phyloP scores from a whole-genome alignment of 202 grass and related monocot genomes.

The Musa balbisiana region DNA sequence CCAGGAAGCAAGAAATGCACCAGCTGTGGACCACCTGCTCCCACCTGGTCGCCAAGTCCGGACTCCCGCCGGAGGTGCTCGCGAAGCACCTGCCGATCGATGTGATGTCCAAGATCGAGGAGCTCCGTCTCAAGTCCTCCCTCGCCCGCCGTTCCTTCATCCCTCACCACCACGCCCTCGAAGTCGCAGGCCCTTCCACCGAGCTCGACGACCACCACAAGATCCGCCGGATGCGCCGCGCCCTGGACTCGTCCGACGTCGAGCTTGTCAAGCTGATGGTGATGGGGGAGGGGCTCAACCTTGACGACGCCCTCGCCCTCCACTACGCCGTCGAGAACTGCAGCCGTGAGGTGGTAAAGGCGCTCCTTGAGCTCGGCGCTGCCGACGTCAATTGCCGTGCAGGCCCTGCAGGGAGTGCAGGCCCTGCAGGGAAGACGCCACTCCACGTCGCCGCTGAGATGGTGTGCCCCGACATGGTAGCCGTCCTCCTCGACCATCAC shows the following conservation, averaged over 20 bases:
- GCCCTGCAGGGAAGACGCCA: constrained; percentile 77
- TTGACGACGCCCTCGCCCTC: constrained; percentile 84
- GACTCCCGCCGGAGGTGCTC: constrained; percentile 79
- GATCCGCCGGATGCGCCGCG: constrained; percentile 92
- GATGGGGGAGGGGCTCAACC: constrained; percentile 93
- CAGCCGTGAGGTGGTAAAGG: constrained; percentile 91
- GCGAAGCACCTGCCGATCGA: constrained; percentile 96
- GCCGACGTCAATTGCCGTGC: constrained; percentile 85
- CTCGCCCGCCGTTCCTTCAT: constrained; percentile 3
- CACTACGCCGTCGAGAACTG: constrained; percentile 96
- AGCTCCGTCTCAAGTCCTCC: constrained; percentile 68
- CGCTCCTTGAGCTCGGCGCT: constrained; percentile 78
- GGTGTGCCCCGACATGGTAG: constrained; percentile 95
- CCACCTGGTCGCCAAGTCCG: constrained; percentile 79
- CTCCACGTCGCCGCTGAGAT: constrained; percentile 91
- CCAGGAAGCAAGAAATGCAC: constrained; percentile 84
- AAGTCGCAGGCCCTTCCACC: constrained; percentile 22
- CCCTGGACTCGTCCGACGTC: constrained; percentile 79
- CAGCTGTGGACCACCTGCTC: constrained; percentile 85
- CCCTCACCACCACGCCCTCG: constrained; percentile 21
- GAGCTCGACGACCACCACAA: constrained; percentile 75
- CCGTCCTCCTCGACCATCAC: constrained; percentile 91
- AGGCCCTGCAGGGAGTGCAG: constrained; percentile 64
- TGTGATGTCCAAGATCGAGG: constrained; percentile 87
- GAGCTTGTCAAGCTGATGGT: constrained; percentile 98